Base-by-base conservation (phyloP, 805 yeast genomes). In the Metschnikowia arizonensis region DNA sequence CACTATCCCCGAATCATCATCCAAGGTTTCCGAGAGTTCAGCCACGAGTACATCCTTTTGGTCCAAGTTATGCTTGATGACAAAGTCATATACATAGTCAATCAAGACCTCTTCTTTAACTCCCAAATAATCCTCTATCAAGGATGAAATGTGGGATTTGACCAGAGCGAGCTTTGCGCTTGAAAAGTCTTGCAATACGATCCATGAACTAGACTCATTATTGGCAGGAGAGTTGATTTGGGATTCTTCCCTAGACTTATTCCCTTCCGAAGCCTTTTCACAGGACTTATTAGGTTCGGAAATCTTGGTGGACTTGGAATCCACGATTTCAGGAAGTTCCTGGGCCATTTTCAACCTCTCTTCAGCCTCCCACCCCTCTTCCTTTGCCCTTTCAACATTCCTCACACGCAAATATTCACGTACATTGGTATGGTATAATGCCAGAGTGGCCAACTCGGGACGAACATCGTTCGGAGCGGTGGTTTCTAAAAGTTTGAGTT, bases 101-200 rank as follows among this genome's bases (percentile, higher is more conserved):
- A 71, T 61, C 49, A 81, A 64, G 34, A 76, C 72, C 11, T 74
- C 78, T 49, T 80, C 86, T 41, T 65, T 62, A 36, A 77, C 64
- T 1, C 84, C 85, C 38, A 81, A 57, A 45, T 68, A 75, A 46
- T 78, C 81, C 44, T 72, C 79, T 26, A 81, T 60, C 38, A 76
- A 63, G 3, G 58, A 59, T n/a, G 63, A 67, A 17, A 79, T 62
- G 47, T 69, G 71, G 0, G 54, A 52, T 26, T 63, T 63, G 19
- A 78, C 50, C 7, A 53, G 25, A 0, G 47, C 55, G 21, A 66
- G 47, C 3, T 28, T 12, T 19, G 26, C 33, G 12, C 19, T 31
- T 4, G 33, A n/a, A 17, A 37, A 17, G 5, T 18, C 40, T 17
- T 29, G 24, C 1, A 37, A 18, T 6, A 24, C 38, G 12, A 35